Percentiles rank a stretch among this genome's conserved stretches.
These are phyloP conservation scores for Betula pendula DNA, from an alignment of 306 rosid genomes.

Conservation along the genomic window DNA sequence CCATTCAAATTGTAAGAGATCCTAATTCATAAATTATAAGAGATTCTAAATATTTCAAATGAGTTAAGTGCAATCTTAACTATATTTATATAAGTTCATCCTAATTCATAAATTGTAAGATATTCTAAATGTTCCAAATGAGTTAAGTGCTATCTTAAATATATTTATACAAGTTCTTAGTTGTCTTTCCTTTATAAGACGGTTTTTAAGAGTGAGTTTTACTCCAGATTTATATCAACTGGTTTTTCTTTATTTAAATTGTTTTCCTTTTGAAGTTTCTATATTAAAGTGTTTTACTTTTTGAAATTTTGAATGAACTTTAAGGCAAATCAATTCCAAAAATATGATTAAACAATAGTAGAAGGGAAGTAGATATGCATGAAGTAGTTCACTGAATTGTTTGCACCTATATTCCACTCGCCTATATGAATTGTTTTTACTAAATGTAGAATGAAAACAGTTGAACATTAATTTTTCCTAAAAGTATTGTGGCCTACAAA, in stretches of 20 bases:
- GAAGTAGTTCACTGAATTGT: neutral
- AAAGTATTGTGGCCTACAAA: constrained; percentile 2
- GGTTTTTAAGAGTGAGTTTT: no score
- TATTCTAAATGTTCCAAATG: no score
- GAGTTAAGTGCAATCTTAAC: no score
- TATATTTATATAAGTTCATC: no score
- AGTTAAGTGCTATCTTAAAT: no score
- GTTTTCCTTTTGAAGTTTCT: neutral
- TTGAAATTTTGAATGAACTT: neutral
- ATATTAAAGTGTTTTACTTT: neutral
- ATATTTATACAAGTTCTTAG: no score
- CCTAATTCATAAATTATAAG: no score
- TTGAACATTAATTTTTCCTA: neutral
- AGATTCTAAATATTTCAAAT: no score
- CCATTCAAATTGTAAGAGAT: no score
- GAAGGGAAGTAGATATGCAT: neutral
- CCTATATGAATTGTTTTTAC: neutral
- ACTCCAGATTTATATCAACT: no score
- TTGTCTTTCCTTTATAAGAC: neutral
- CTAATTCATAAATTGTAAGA: no score
- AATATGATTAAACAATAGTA: neutral
- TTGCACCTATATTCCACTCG: neutral
- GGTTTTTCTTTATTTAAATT: neutral
- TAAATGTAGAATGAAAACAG: neutral
- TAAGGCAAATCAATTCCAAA: neutral